Percentiles rank a stretch among this genome's conserved stretches.
These are phyloP conservation scores for Starmerella vaccinii DNA, from an alignment of 805 yeast genomes.

Conservation along the genomic window DNA sequence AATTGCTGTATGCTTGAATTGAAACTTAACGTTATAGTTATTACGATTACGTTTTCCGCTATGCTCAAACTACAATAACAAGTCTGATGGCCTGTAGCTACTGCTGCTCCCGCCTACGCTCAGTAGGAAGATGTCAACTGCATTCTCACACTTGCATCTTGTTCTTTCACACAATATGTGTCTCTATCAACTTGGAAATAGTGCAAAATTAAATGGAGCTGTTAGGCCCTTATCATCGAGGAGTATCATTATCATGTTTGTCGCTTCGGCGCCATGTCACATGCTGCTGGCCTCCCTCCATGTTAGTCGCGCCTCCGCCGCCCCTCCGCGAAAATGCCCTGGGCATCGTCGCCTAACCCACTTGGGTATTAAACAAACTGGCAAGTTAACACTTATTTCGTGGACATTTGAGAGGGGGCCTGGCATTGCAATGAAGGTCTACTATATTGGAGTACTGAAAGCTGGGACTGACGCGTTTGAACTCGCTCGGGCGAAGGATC, in stretches of 20 bases:
- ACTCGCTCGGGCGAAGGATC: conserved; percentile 68
- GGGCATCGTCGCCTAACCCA: conserved; percentile 1
- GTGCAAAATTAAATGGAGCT: neutral
- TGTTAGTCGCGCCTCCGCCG: neutral
- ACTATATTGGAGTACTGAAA: conserved; percentile 78
- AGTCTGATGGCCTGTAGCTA: too few relatives aligned
- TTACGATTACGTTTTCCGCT: too few relatives aligned
- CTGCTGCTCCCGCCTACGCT: too few relatives aligned
- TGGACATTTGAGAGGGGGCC: neutral
- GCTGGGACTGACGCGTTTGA: conserved; percentile 56
- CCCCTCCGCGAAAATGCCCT: neutral
- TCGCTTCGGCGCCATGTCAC: neutral
- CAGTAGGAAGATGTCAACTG: too few relatives aligned
- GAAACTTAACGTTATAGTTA: too few relatives aligned
- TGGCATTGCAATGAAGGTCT: conserved; percentile 61
- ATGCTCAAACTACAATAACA: too few relatives aligned
- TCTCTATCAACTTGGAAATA: neutral
- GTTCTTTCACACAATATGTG: neutral
- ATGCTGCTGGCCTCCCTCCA: neutral
- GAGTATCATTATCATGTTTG: neutral
- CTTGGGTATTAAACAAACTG: neutral
- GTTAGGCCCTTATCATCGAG: neutral
- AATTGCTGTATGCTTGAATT: too few relatives aligned
- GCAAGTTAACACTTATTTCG: neutral
- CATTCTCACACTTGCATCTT: neutral